A percentile compares a stretch with the other conserved stretches of the same genome.
These are phyloP conservation scores for Odonthalia washingtoniensis DNA, from an alignment of 31 red algal genomes.

Conservation along the genomic window DNA sequence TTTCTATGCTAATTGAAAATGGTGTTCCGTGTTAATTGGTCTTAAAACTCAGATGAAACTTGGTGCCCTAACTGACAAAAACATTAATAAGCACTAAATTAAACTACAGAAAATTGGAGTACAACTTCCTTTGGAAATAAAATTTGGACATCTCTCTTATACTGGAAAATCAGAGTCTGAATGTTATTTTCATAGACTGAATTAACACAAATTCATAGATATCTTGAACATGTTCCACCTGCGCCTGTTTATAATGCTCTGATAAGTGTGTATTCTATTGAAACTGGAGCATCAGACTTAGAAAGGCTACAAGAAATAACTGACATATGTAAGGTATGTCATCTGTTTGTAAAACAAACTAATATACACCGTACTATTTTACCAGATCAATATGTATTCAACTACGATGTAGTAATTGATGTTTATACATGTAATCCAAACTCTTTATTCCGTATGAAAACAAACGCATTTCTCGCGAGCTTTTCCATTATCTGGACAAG, in stretches of 20 bases:
- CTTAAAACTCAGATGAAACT: constrained; percentile 11
- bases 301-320: background rate
- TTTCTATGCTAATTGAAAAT: background rate
- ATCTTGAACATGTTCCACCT: background rate
- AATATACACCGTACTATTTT: background rate
- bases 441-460: background rate
- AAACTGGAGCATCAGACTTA: background rate
- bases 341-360: background rate
- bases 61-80: background rate
- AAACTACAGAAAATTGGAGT: background rate
- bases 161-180: background rate
- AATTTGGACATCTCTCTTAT: constrained; percentile 8
- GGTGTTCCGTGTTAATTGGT: background rate
- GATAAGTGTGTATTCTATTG: background rate
- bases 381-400: background rate
- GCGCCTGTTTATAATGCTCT: background rate
- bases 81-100: background rate
- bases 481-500: background rate
- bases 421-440: background rate
- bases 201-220: constrained; percentile 1
- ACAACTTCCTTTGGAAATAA: background rate
- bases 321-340: background rate
- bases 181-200: background rate
- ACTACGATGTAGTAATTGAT: background rate
- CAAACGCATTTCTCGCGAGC: background rate